These are phyloP conservation scores for Solanum etuberosum DNA, from an alignment of 257 asterid species.

Conservation along the genomic window DNA sequence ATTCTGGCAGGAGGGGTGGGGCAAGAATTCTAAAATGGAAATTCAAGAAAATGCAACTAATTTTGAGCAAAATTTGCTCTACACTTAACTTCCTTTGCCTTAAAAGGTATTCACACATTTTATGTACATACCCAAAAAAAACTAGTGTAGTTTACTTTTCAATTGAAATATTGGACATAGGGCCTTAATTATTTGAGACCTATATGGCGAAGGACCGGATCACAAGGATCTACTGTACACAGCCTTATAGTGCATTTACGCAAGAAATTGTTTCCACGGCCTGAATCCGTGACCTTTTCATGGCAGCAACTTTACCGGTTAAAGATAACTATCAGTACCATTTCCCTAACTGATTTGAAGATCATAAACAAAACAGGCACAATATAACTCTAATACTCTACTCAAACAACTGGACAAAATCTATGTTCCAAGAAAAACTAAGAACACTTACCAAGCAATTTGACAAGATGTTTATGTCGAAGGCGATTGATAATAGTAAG, in stretches of 20 bases:
- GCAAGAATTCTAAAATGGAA: background rate
- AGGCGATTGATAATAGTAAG: conserved; percentile 86
- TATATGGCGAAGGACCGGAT: background rate
- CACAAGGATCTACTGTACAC: background rate
- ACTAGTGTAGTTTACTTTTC: background rate
- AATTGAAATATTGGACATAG: background rate
- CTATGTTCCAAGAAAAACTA: background rate
- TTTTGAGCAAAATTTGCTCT: background rate
- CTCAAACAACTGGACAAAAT: background rate
- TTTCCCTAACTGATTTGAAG: background rate
- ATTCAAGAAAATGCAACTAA: background rate
- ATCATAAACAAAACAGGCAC: background rate
- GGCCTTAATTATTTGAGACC: background rate
- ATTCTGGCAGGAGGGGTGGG: background rate
- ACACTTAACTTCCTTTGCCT: background rate
- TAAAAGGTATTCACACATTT: background rate
- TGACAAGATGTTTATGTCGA: conserved; percentile 79
- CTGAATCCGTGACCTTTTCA: background rate
- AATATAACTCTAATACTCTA: background rate
- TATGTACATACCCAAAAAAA: background rate
- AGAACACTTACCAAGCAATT: conserved; percentile 49
- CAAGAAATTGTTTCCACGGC: too few species aligned
- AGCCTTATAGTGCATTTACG: too few species aligned
- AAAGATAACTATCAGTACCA: background rate
- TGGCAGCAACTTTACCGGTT: too few species aligned